A percentile compares a stretch with the other conserved stretches of the same genome.
These are phyloP conservation scores for Thuidium tamariscinum DNA, from an alignment of 225 moss, liverwort and hornwort species.

Conservation along the genomic window DNA sequence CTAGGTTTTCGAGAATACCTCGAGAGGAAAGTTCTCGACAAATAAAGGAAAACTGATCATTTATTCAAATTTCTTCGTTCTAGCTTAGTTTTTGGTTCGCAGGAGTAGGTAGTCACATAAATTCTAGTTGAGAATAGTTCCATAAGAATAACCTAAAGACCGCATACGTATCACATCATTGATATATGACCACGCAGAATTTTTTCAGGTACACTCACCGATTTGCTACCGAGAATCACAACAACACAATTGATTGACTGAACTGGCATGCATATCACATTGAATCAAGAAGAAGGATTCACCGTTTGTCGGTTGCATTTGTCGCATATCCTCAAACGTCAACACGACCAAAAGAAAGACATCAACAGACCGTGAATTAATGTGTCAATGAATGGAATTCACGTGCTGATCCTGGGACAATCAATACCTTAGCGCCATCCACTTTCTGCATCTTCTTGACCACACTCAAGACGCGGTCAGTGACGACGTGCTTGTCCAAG, in stretches of 20 bases:
- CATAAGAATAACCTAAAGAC: neutral
- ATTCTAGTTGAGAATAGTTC: neutral
- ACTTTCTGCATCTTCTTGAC: constrained; percentile 75
- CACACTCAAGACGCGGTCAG: constrained; percentile 69
- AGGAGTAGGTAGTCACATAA: neutral
- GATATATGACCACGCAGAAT: neutral
- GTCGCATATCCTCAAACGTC: neutral
- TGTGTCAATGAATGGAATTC: neutral
- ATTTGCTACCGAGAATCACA: neutral
- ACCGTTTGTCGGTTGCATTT: neutral
- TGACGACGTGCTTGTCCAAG: constrained; percentile 71
- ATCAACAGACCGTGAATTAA: neutral
- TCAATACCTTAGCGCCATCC: constrained; percentile 46
- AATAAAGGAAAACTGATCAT: neutral
- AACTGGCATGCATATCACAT: neutral
- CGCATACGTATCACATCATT: neutral
- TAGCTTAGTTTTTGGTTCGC: neutral
- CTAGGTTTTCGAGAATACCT: neutral
- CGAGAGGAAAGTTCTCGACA: neutral
- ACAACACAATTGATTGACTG: neutral
- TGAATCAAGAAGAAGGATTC: neutral
- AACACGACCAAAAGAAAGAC: neutral
- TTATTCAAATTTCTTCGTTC: neutral
- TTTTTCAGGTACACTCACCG: neutral
- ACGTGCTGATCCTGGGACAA: neutral